Evolutionary conservation across 1,139 yeast species (phyloP), one percentile per base, ranked within the genome.

Genomic region (Sugiyamaella pinicola): DNA sequence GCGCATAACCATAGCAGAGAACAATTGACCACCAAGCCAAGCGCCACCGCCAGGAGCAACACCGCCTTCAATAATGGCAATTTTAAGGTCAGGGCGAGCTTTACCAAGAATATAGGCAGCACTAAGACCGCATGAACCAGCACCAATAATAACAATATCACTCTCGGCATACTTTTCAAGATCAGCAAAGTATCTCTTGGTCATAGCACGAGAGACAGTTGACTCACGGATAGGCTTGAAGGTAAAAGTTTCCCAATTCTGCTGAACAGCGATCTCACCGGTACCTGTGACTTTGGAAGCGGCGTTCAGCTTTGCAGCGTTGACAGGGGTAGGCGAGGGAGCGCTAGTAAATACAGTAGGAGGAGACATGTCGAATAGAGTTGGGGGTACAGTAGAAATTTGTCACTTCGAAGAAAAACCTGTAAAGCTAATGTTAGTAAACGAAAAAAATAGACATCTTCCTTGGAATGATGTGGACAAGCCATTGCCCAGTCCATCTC

Each of bases 1-100:
- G 70, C 91, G 79, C 76, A 85, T 75, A 47, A 85, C 83, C 91
- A 85, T 84, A 40, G 91, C 90, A 31, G 85, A 80, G 69, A 85
- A 84, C 60, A 85, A 74, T 69, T 84, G 89, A n/a, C 91, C 93
- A 53, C 89, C 89, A 49, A 85, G 74, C 85, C 87, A 84, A 58
- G 87, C 83, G 22, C 93, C 93, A 58, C 93, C 93, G 58, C 93
- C 93, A 55, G 87, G 86, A 24, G 87, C 79, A 24, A 85, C 89
- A 59, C 80, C 79, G 38, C 89, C 85, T 71, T 85, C 93, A 57
- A 85, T 78, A 59, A 84, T 82, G 55, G 90, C 89, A 60, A 85
- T 82, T 68, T 83, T 85, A 64, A 85, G 74, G 59, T 85, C 90
- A 10, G 93, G 93, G 69, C 91, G 80, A 64, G 84, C 80, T 69